Conservation (phyloP, 257 asterid species). For the Primulina huaijiensis region DNA sequence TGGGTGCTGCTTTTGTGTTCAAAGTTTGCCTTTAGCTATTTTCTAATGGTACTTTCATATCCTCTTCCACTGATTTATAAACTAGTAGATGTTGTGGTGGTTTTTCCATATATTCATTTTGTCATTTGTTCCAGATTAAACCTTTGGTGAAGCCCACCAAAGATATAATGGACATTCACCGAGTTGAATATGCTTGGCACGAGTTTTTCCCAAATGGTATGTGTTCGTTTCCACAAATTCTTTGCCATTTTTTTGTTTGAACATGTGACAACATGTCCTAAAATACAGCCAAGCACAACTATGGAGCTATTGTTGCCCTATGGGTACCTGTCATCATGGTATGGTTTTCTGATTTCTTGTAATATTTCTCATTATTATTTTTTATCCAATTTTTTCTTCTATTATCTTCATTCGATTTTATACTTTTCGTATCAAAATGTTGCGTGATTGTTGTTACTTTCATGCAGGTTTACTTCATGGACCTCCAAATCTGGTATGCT, state of each 20-base stretch:
- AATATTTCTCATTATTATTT: slow-evolving; percentile 16
- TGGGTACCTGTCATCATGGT: slow-evolving; percentile 93
- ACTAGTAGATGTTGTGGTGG: slow-evolving; percentile 13
- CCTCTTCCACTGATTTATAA: slow-evolving; percentile 20
- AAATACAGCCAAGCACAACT: slow-evolving; percentile 66
- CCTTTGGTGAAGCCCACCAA: slow-evolving; percentile 84
- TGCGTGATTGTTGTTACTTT: slow-evolving; percentile 22
- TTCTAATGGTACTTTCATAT: slow-evolving; percentile 61
- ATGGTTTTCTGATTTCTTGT: slow-evolving; percentile 31
- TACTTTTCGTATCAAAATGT: slow-evolving; percentile 9
- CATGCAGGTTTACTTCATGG: slow-evolving; percentile 94
- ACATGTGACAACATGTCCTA: slow-evolving; percentile 23
- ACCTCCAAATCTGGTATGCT: slow-evolving; percentile 93
- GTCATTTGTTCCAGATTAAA: slow-evolving; percentile 60
- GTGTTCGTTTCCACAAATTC: slow-evolving; percentile 15
- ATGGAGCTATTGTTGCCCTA: slow-evolving; percentile 65
- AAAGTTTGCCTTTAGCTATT: slow-evolving; percentile 77
- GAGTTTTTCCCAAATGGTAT: slow-evolving; percentile 88
- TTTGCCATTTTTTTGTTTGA: slow-evolving; percentile 14
- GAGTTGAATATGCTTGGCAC: slow-evolving; percentile 84
- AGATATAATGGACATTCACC: slow-evolving; percentile 66
- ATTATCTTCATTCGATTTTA: slow-evolving; percentile 3
- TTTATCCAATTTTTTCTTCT: slow-evolving; percentile 9
- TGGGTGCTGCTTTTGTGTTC: slow-evolving; percentile 82
- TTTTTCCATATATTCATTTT: slow-evolving; percentile 23